These are phyloP conservation scores for Heterobasidion parviporum DNA, from an alignment of 1,284 basidiomycete species.

Conservation along the genomic window DNA sequence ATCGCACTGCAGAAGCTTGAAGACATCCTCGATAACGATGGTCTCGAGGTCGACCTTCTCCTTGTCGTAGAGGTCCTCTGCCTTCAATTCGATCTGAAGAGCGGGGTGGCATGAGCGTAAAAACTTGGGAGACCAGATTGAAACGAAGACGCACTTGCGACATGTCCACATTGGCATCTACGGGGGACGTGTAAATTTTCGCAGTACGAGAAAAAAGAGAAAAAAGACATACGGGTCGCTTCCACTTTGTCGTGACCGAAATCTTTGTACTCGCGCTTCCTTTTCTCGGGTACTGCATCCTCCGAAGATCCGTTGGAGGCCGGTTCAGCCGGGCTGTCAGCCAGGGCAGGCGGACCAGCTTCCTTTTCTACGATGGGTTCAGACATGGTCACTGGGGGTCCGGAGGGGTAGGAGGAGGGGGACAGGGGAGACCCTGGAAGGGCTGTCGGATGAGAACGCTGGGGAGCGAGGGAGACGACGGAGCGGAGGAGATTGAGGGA, in stretches of 20 bases:
- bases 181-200: constrained; percentile 7
- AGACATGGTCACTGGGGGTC: constrained; percentile 7
- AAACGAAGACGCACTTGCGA: constrained; percentile 42
- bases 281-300: constrained; percentile 38
- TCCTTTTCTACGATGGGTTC: constrained; percentile 12
- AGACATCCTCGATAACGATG: constrained; percentile 94
- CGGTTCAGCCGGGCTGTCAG: constrained; percentile 2
- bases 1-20: constrained; percentile 87
- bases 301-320: constrained; percentile 4
- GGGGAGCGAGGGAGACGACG: not conserved
- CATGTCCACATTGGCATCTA: constrained; percentile 86
- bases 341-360: constrained; percentile 12
- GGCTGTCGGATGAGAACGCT: not conserved
- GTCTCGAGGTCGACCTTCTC: constrained; percentile 99
- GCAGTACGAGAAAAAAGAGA: constrained; percentile 6
- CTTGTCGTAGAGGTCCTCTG: constrained; percentile 95
- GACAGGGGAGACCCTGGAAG: constrained; percentile 11
- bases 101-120: not conserved
- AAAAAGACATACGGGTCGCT: constrained; percentile 54
- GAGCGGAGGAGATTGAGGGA: not conserved
- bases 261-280: constrained; percentile 89
- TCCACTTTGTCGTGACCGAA: constrained; percentile 74
- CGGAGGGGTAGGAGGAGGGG: not conserved
- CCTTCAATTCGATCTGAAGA: constrained; percentile 78
- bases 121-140: constrained; percentile 3